These are phyloP conservation scores for Ceratocystiopsis sp. DNA, from an alignment of 2,329 filamentous ascomycete genomes.

Conservation along the genomic window DNA sequence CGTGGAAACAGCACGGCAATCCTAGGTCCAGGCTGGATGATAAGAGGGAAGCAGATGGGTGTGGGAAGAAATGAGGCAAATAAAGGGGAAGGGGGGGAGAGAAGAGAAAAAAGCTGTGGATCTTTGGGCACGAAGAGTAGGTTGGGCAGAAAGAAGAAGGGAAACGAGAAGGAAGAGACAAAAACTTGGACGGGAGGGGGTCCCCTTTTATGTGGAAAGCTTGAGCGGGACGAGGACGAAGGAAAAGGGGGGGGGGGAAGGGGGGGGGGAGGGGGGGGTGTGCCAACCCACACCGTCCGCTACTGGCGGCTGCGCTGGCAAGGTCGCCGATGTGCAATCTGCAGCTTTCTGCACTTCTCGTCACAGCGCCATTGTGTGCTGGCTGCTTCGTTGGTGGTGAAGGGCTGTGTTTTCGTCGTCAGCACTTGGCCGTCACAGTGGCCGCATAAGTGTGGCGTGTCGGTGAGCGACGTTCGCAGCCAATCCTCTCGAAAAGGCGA, in stretches of 20 bases:
- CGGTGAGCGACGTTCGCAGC: constrained; percentile 1
- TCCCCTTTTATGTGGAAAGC: too few species aligned
- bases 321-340: not conserved
- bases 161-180: constrained; percentile 2
- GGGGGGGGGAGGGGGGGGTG: not conserved
- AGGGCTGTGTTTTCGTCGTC: not conserved
- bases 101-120: constrained; percentile 2
- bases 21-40: too few species aligned
- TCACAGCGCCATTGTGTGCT: not conserved
- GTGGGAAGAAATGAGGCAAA: not conserved
- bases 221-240: too few species aligned
- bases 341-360: not conserved
- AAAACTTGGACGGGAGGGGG: not conserved
- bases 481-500: not conserved
- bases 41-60: not conserved
- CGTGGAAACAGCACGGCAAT: too few species aligned
- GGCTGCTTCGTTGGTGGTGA: not conserved
- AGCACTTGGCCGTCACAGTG: constrained; percentile 25
- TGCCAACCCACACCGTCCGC: too few species aligned
- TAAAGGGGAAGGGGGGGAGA: not conserved
- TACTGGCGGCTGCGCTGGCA: too few species aligned
- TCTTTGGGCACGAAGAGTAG: constrained; percentile 14
- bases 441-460: constrained; percentile 15
- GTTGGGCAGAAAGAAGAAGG: constrained; percentile 14
- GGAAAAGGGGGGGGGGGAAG: not conserved